phyloP scores from a whole-genome alignment of 768 basidiomycete species.

The Hebeloma cylindrosporum region DNA sequence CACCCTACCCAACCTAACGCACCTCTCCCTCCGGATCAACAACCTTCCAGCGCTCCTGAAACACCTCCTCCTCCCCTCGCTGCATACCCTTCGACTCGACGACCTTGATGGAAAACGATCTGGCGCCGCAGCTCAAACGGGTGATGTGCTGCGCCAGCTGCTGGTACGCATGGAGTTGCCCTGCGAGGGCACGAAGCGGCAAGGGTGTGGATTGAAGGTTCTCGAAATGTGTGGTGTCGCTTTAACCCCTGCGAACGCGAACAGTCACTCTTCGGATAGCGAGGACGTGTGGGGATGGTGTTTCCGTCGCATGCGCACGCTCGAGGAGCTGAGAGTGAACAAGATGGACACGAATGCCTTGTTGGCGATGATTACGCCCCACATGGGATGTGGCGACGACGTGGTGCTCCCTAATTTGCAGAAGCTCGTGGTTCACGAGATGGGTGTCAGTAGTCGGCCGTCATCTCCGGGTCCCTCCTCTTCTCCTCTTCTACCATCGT shows the following conservation, averaged over 20 bases:
- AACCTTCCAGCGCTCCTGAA: conserved; percentile 32
- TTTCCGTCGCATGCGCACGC: conserved; percentile 26
- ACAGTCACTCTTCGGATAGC: conserved; percentile 2
- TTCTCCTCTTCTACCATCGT: background rate
- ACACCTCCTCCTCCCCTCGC: conserved; percentile 30
- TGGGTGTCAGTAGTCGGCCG: background rate
- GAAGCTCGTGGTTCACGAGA: conserved; percentile 3
- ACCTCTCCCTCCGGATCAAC: conserved; percentile 35
- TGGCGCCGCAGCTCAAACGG: conserved; percentile 29
- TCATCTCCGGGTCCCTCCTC: background rate
- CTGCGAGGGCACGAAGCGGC: conserved; percentile 14
- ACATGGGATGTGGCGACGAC: background rate
- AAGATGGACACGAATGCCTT: conserved; percentile 23
- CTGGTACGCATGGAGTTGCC: conserved; percentile 34
- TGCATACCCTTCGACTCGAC: conserved; percentile 30
- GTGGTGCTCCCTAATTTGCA: conserved; percentile 6
- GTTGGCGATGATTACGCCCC: conserved; percentile 19
- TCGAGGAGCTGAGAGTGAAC: conserved; percentile 23
- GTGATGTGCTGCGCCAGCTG: conserved; percentile 25
- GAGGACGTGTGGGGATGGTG: conserved; percentile 31
- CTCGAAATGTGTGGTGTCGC: conserved; percentile 29
- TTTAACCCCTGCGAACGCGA: background rate
- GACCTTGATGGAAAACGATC: conserved; percentile 36
- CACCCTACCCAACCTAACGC: conserved; percentile 23
- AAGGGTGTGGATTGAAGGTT: conserved; percentile 20